Evolutionary conservation across 305 asterid genomes (phyloP).

Genomic region (Ilex paraguariensis): DNA sequence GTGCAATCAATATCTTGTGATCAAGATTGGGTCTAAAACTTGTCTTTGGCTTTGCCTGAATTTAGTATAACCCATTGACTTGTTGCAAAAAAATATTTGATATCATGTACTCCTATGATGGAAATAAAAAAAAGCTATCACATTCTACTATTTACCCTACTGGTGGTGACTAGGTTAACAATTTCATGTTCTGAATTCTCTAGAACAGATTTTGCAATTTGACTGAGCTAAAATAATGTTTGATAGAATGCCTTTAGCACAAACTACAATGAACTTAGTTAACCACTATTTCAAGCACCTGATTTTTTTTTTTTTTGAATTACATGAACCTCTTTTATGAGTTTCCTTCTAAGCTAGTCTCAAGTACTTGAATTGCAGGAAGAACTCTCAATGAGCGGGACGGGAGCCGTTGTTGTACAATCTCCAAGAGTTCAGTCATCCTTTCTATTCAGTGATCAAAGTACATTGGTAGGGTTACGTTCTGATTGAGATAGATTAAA

Average conservation of each 20-base stretch:
- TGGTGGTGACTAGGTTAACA: background rate
- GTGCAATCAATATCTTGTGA: too few relatives aligned
- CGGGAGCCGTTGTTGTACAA: constrained; percentile 79
- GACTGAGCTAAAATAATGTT: background rate
- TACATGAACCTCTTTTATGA: too few relatives aligned
- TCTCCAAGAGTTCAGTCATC: constrained; percentile 1
- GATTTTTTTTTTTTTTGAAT: too few relatives aligned
- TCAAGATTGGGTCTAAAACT: too few relatives aligned
- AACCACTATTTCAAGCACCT: background rate
- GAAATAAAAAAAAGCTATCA: too few relatives aligned
- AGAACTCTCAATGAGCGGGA: constrained; percentile 40
- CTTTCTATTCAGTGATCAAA: constrained; percentile 2
- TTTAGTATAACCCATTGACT: too few relatives aligned
- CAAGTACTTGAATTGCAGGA: background rate
- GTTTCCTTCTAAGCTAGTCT: background rate
- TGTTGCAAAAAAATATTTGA: too few relatives aligned
- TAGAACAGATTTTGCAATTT: too few relatives aligned
- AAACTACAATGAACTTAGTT: too few relatives aligned
- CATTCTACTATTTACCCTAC: background rate
- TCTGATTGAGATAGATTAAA: background rate
- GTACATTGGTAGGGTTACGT: background rate
- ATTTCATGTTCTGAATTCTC: background rate
- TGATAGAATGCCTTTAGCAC: background rate
- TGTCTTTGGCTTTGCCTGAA: too few relatives aligned
- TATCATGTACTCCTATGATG: too few relatives aligned